Percentiles rank a stretch among this genome's conserved stretches.
Conservation (phyloP, 2,329 filamentous ascomycete genomes). For the Scytalidium lignicola region DNA sequence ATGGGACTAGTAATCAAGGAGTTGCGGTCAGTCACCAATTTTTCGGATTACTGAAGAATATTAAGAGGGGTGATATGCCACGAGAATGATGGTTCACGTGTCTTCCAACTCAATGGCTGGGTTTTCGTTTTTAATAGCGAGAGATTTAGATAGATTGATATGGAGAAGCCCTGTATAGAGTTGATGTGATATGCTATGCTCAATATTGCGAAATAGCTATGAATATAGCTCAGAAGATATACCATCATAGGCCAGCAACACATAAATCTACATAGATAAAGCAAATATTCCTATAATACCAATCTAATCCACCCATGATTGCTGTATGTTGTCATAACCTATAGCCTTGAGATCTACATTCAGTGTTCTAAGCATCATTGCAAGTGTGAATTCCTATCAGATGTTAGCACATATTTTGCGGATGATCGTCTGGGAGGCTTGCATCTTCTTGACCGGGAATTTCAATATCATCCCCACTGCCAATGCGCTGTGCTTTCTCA, state of each 20-base stretch:
- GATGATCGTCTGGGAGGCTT: slow-evolving; percentile 29
- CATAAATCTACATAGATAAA: background rate
- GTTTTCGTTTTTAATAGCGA: too few species aligned
- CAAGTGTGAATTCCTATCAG: slow-evolving; percentile 59
- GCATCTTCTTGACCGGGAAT: slow-evolving; percentile 34
- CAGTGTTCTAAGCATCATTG: slow-evolving; percentile 61
- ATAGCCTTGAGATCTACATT: slow-evolving; percentile 60
- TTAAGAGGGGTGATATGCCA: too few species aligned
- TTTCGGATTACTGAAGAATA: too few species aligned
- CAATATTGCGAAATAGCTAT: too few species aligned
- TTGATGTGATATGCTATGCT: too few species aligned
- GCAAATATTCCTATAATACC: background rate
- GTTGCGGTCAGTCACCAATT: too few species aligned
- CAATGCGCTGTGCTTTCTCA: slow-evolving; percentile 27
- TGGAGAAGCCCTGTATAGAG: too few species aligned
- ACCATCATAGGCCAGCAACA: background rate
- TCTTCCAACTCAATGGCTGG: too few species aligned
- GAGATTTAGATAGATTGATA: too few species aligned
- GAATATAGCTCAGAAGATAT: too few species aligned
- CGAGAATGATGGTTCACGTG: too few species aligned
- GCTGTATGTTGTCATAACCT: slow-evolving; percentile 52
- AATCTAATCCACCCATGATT: slow-evolving; percentile 51
- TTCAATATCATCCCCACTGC: slow-evolving; percentile 28
- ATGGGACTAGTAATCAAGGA: too few species aligned
- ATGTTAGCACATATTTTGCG: slow-evolving; percentile 3